Base-by-base conservation (phyloP, 306 rosid species). In the Cicer cuneatum region DNA sequence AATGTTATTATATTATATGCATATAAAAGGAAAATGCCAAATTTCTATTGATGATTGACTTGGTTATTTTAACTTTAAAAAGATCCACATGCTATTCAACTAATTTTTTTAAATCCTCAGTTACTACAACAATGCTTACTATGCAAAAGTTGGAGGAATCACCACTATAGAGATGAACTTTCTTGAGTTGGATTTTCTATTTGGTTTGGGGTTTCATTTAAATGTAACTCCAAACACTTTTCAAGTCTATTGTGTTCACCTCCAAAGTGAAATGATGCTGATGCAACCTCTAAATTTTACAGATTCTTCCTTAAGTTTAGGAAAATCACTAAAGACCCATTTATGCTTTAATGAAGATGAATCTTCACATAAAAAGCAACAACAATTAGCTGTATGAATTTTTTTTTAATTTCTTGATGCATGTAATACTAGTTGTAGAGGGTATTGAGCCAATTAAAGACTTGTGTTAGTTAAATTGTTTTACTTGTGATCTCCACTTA, bases 91-190 rank as follows among this genome's bases (percentile, higher is more conserved):
- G 52, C 10, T 40, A 51, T 63, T 73, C 39, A 14, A 16, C 48
- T 37, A 49, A 14, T 56, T 29, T 16, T 62, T 48, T 76, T 40
- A 35, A 57, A 70, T 60, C 14, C 37, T 75, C 82, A 94, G 99
- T 86, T 94, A 83, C 85, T 92, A 94, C 83, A 94, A 92, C 87
- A 94, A 94, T 81, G 99, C 98, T 10, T 94, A 89, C 84, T 94
- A 87, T 85, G 99, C 99, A 81, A 94, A 90, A 87, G 92, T 94
- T 53, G 99, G 99, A 81, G 98, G 99, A 68, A 92, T 94, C 59
- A 92, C 96, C 78, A 94, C 93, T 61, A 68, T 58, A 35, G 99
- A 94, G 84, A 94, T 94, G 92, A 94, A 94, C 67, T 89, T 88
- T 84, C 96, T 94, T 54, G 99, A 95, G 66, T 83, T 95, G 82